Base-by-base conservation (phyloP, 768 basidiomycete species). In the Pleurotus sapidus region DNA sequence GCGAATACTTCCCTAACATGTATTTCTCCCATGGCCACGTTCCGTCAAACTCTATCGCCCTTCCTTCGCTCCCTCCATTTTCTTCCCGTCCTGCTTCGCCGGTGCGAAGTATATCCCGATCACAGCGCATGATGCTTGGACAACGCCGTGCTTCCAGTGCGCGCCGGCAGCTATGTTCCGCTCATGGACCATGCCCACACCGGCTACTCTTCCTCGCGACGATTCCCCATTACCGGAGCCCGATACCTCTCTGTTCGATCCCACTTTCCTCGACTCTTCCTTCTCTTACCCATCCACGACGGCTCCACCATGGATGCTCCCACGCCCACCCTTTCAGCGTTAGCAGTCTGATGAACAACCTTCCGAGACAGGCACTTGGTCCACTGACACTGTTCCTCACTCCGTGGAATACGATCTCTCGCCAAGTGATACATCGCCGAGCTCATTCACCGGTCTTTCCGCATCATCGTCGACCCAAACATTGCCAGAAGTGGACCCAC, bases 81-180 rank as follows among this genome's bases (percentile, higher is more conserved):
- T 55, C 64, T 0, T 80, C 82, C 1, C 77, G 74, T 17, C 75
- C 76, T 1, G 70, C 68, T 5, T 83, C 81, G 1, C 82, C 77
- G 14, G 70, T 79, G 1, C 56, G 67, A 56, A 59, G 76, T 61
- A 78, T 82, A 55, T 76, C 81, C 0, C 77, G 76, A 2, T 72
- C 66, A 4, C 72, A 73, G 17, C 73, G 80, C 7, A 64, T 68
- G 58, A 59, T 74, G 58, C 66, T 79, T 15, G 79, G 78, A 3
- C 73, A 76, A 39, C 76, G 82, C 20, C 77, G 83, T 3, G 74
- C 82, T 0, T 84, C 81, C 0, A 81, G 79, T 50, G 79, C 76
- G 2, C 70, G 73, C 46, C 80, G 4, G 62, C 70, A 12, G 61
- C 67, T 63, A 64, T 68, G 48, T 65, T 68, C 59, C 69, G 73